A percentile compares a stretch with the other conserved stretches of the same genome.
Evolutionary conservation across 2,329 filamentous ascomycete species (phyloP).

Genomic region (Sporothrix protearum): DNA sequence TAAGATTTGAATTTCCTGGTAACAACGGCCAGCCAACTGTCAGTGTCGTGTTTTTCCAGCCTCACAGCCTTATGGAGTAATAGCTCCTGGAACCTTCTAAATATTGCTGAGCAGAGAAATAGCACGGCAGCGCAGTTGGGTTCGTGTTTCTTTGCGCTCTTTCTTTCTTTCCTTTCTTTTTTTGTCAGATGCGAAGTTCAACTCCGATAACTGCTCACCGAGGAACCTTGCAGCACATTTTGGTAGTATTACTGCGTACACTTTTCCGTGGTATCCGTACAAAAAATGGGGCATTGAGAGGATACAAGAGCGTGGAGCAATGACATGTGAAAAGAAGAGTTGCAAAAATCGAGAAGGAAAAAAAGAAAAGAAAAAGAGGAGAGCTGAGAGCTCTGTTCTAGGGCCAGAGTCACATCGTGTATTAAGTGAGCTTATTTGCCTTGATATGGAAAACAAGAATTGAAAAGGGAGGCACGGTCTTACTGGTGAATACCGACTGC

Average conservation of each 20-base stretch:
- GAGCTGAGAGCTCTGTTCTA: not conserved
- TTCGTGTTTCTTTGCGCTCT: not conserved
- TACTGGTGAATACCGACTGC: not conserved
- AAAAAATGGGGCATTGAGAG: not conserved
- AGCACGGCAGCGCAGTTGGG: not conserved
- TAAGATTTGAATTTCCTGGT: not conserved
- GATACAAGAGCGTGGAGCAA: not conserved
- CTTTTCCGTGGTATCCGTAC: not conserved
- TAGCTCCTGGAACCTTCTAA: no score
- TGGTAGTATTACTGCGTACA: not conserved
- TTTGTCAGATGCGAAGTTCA: not conserved
- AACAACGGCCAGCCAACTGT: not conserved
- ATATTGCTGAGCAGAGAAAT: not conserved
- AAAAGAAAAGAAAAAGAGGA: not conserved
- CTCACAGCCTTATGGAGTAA: slow-evolving; percentile 5
- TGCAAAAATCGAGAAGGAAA: not conserved
- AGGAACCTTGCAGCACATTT: not conserved
- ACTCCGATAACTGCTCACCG: not conserved
- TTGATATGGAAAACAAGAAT: not conserved
- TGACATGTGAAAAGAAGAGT: not conserved
- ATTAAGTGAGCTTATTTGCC: not conserved
- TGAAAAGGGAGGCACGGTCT: not conserved
- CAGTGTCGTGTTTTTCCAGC: slow-evolving; percentile 1
- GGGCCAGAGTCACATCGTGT: slow-evolving; percentile 5
- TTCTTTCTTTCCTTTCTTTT: not conserved